Base-by-base conservation (phyloP, 768 basidiomycete genomes). In the Tylopilus sp. region DNA sequence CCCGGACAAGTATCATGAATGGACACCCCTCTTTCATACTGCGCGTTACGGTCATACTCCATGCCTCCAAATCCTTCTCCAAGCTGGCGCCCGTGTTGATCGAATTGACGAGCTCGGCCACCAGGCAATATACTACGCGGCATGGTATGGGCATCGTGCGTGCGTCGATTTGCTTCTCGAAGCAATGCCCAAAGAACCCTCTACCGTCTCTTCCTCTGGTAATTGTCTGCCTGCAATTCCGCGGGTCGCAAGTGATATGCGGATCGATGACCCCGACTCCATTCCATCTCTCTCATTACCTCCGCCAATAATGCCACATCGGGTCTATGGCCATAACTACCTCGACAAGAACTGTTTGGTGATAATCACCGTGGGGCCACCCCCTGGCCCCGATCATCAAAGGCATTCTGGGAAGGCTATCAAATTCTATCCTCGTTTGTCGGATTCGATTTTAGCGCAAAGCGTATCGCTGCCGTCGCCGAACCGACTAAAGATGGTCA, bases 21-120 rank as follows among this genome's bases (percentile, higher is more conserved):
- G 95, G 93, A 98, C 95, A 7, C 97, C 97, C 22, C 77, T 98
- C 40, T 93, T 95, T 64, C 95, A 98, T 69, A 93, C 97, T 3
- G 87, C 94, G 6, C 85, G 91, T 33, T 86, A 92, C 55, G 94
- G 95, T 1, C 87, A 85, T 56, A 70, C 77, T 17, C 75, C 75
- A 7, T 95, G 90, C 62, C 79, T 98, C 38, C 71, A 73, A 35
- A 77, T 89, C n/a, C 78, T 98, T 20, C 75, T 98, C 8, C 79
- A 83, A 42, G 91, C 89, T 6, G 87, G 91, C 6, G 81, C 85
- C 55, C 80, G 86, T 46, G 81, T 89, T n/a, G 78, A 85, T 60
- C 77, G 79, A 33, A 75, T 74, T 30, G 97, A 98, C 68, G 97
- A 99, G 70, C 75, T 88, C 40, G 86, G 86, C 10, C 88, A 91